Evolutionary conservation across 139 green algal species (phyloP).

Genomic region (Chlamydomonas sphaeroides): DNA sequence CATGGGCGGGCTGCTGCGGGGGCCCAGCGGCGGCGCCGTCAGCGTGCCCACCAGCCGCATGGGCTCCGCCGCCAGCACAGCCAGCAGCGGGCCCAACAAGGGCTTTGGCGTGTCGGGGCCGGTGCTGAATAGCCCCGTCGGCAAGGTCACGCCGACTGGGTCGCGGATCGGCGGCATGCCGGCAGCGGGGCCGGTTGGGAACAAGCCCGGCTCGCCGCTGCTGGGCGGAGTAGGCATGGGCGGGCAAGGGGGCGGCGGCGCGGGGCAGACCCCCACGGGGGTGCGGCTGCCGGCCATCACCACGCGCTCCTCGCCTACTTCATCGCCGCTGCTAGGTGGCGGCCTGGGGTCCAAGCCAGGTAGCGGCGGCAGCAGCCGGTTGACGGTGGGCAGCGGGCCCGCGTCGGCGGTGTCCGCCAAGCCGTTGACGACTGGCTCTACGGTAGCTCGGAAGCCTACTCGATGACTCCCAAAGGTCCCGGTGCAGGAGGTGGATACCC

Average conservation of each 20-base stretch:
- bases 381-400: not conserved
- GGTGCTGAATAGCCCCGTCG: not conserved
- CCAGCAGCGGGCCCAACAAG: not conserved
- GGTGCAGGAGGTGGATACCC: not conserved
- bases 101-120: slow-evolving; percentile 9
- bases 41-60: slow-evolving; percentile 7
- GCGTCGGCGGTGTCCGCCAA: not conserved
- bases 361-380: not conserved
- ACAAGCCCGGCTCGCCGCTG: slow-evolving; percentile 31
- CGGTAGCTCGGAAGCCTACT: slow-evolving; percentile 2
- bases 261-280: not conserved
- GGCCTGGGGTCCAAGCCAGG: slow-evolving; percentile 3
- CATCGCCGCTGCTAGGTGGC: not conserved
- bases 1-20: not conserved
- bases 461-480: slow-evolving; percentile 21
- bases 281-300: slow-evolving; percentile 32
- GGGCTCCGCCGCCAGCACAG: not conserved
- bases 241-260: not conserved
- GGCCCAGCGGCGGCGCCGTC: not conserved
- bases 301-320: not conserved
- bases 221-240: not conserved
- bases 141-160: not conserved
- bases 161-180: not conserved
- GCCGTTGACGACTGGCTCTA: not conserved
- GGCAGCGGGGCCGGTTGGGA: not conserved